phyloP scores from a whole-genome alignment of 2,329 filamentous ascomycete genomes.

The Macrophomina pseudophaseolina region DNA sequence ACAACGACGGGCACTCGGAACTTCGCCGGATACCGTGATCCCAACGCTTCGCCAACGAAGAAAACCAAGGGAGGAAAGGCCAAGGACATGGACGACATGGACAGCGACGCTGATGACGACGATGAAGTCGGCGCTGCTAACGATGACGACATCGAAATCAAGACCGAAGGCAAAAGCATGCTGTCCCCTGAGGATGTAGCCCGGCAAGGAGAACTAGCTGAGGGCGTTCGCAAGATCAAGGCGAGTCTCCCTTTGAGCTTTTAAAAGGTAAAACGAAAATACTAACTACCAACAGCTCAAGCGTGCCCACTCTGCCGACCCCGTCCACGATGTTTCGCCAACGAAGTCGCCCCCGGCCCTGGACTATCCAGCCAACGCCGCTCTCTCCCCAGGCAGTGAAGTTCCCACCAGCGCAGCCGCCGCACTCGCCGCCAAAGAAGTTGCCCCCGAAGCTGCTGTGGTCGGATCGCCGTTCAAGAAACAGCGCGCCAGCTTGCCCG shows the following conservation, averaged over 20 bases:
- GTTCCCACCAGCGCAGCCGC: constrained; percentile 9
- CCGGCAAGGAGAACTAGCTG: constrained; percentile 75
- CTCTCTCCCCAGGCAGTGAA: constrained; percentile 34
- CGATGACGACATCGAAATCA: constrained; percentile 64
- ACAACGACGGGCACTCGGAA: constrained; percentile 88
- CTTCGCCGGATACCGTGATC: constrained; percentile 85
- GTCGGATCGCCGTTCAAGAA: constrained; percentile 78
- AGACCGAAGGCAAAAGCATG: constrained; percentile 58
- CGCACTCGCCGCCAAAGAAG: constrained; percentile 37
- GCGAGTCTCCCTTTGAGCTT: constrained; percentile 52
- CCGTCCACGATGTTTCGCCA: constrained; percentile 52
- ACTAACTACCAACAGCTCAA: constrained; percentile 65
- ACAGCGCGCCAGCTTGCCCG: constrained; percentile 67
- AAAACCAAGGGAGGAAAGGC: constrained; percentile 60
- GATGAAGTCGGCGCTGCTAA: constrained; percentile 64
- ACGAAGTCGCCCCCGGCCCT: constrained; percentile 28
- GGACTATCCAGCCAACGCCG: constrained; percentile 23
- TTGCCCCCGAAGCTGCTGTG: constrained; percentile 52
- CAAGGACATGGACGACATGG: constrained; percentile 66
- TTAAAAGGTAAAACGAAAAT: background rate
- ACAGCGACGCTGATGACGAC: constrained; percentile 77
- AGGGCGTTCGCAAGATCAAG: constrained; percentile 81
- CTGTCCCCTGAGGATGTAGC: constrained; percentile 73
- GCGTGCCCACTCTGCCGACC: constrained; percentile 77
- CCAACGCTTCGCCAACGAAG: constrained; percentile 53